Base-by-base conservation (phyloP, 805 yeast species). In the Tetrapisispora taiwanensis region DNA sequence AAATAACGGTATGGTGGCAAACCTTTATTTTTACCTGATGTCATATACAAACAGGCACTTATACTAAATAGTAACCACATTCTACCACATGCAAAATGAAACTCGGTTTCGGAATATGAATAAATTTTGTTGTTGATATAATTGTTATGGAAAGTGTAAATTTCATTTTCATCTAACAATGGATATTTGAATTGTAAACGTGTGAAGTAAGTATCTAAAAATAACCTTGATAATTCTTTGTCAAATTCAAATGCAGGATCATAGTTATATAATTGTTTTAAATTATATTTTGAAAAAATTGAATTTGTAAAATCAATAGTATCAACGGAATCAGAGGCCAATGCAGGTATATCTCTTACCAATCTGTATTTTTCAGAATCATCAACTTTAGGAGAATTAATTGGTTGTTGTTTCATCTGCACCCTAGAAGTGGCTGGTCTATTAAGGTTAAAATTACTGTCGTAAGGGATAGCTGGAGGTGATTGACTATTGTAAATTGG, bases 131-230 rank as follows among this genome's bases (percentile, higher is more conserved):
- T 69, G 54, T 65, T 60, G 41, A 68, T 71, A 44, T 73, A 76
- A 30, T 71, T 70, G 44, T 69, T 67, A 55, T 75, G 77, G 51
- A 76, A 76, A 18, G 65, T 64, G 31, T 70, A 63, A 14, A 76
- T 70, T 42, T 75, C 80, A 22, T 65, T 63, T 53, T 76, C 80
- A 51, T 73, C 74, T 28, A 77, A 54, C n/a, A 77, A 48, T 0
- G 82, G 82, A 50, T 76, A 76, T 49, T 76, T 75, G 55, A 73
- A 73, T 50, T 77, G 81, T 30, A 76, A 55, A 41, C 78, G 60
- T 13, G 76, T 67, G 53, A 77, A 76, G 53, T 73, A 76, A 18
- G 73, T 72, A 43, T 74, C 78, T 36, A 76, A 52, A 32, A 76
- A 68, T 24, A 74, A 72, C 46, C 74, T 67, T 1, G 79, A 69